Evolutionary conservation across 148 eudicot species (phyloP).

Genomic region (Camellia japonica): DNA sequence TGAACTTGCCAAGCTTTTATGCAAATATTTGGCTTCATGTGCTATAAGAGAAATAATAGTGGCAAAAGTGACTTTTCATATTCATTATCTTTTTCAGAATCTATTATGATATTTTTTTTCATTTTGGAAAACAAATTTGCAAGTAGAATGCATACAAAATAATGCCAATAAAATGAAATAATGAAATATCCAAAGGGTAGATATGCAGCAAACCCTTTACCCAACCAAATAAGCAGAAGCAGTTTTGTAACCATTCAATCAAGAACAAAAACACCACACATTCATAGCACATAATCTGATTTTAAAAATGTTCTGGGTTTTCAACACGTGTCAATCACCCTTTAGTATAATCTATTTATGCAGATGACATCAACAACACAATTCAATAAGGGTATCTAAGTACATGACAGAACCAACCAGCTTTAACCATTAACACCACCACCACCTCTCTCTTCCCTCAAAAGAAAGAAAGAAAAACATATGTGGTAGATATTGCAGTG

Average conservation of each 20-base stretch:
- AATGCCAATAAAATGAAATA: background rate
- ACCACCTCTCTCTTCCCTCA: background rate
- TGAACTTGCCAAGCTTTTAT: too few relatives aligned
- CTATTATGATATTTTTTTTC: too few relatives aligned
- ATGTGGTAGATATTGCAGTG: background rate
- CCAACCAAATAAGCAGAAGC: background rate
- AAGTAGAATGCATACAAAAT: background rate
- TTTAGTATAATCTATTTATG: background rate
- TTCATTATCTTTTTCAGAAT: background rate
- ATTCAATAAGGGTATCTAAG: constrained; percentile 1
- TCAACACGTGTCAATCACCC: background rate
- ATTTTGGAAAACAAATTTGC: too few relatives aligned
- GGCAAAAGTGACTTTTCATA: too few relatives aligned
- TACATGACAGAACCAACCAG: background rate
- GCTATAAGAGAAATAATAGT: too few relatives aligned
- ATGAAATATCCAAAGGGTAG: background rate
- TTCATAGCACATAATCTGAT: background rate
- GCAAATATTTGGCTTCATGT: too few relatives aligned
- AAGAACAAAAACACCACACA: background rate
- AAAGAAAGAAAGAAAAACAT: background rate
- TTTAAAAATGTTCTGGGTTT: background rate
- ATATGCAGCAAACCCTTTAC: background rate
- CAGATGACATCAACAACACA: background rate
- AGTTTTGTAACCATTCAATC: too few relatives aligned
- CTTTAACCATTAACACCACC: background rate